Conservation (phyloP, 2,329 filamentous ascomycete genomes). For the Westerdykella ornata region DNA sequence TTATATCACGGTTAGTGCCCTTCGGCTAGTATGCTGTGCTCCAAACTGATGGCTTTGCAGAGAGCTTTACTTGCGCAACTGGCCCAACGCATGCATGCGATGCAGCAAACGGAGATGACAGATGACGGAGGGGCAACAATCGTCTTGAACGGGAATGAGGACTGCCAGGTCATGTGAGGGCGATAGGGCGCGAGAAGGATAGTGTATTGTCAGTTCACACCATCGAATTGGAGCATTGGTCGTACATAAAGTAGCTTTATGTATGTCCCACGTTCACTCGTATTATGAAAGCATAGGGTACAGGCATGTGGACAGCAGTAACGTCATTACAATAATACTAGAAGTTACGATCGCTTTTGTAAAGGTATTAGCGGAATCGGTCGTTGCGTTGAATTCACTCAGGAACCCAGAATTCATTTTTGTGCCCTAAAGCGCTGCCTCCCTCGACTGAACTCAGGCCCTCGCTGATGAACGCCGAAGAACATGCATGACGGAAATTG, state of each 20-base stretch:
- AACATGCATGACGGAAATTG: not conserved
- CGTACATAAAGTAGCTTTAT: too few species aligned
- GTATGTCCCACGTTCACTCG: too few species aligned
- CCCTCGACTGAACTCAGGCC: not conserved
- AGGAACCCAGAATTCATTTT: too few species aligned
- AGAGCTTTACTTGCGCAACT: constrained; percentile 34
- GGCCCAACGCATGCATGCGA: constrained; percentile 27
- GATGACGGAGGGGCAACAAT: constrained; percentile 20
- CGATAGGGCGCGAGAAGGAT: too few species aligned
- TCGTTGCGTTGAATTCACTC: not conserved
- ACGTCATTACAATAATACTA: too few species aligned
- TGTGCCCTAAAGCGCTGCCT: not conserved
- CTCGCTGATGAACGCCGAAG: not conserved
- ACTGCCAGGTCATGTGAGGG: constrained; percentile 25
- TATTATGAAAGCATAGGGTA: too few species aligned
- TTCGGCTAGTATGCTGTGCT: not conserved
- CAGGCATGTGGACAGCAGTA: too few species aligned
- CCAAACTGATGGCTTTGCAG: constrained; percentile 4
- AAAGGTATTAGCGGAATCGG: too few species aligned
- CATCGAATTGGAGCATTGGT: too few species aligned
- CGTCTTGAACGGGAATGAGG: constrained; percentile 26
- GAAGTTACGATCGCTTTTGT: too few species aligned
- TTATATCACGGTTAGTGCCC: constrained; percentile 47
- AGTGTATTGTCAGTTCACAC: too few species aligned
- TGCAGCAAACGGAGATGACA: constrained; percentile 14